Base-by-base conservation (phyloP, 257 asterid genomes). In the Solanum lignicaule region DNA sequence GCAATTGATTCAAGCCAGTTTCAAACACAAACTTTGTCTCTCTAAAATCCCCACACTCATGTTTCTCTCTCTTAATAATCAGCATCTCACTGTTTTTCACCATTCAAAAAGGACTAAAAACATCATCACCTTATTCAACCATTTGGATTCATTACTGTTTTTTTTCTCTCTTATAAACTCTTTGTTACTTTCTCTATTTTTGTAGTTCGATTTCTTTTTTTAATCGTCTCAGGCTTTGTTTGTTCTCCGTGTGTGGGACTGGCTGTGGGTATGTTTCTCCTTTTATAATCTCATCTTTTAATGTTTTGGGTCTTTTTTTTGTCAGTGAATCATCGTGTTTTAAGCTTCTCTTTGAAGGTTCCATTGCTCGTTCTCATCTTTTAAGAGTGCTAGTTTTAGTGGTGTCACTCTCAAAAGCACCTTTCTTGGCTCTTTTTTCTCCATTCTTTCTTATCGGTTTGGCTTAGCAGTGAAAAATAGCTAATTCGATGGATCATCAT, bases 401-500 rank as follows among this genome's bases (percentile, higher is more conserved):
- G 73, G 60, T 48, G 62, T 86, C 46, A 25, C 71, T 73, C 55
- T 48, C 74, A 48, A 82, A 43, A 91, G 89, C 88, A 74, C 52
- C 52, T 76, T 87, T 29, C 10, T 27, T 73, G 23, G 23, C 31
- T 43, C 9, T 29, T 15, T 29, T 69, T 3, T 31, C 12, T 7
- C 25, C 7, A 16, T 43, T 35, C 76, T n/a, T 52, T 90, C 87
- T 4, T 9, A 32, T 71, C 35, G 9, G 16, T n/a, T 27, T 13
- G 20, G 39, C 43, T 55, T 58, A 12, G 9, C 41, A 7, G 18
- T 41, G 25, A 46, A 31, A 71, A 71, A 58, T 75, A 68, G 83
- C 87, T 60, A 83, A 90, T 31, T 75, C 48, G 9, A 96, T 96
- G 99, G 95, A 93, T 89, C 90, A 90, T 8, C 48, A 88, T 25